Base-by-base conservation (phyloP, 805 yeast genomes). In the Wickerhamomyces sydowiorum region DNA sequence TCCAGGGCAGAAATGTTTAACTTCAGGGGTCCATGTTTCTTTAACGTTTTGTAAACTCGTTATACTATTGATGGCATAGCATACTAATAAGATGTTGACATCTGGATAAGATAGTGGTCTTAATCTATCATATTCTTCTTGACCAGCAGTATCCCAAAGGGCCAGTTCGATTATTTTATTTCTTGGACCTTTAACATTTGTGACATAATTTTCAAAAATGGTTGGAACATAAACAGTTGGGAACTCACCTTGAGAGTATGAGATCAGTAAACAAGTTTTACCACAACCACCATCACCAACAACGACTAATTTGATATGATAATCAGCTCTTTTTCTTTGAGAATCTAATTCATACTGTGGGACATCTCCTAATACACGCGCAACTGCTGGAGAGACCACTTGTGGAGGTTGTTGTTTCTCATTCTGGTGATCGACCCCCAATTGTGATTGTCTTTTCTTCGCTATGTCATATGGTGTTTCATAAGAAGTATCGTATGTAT, bases 201-300 rank as follows among this genome's bases (percentile, higher is more conserved):
- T 75, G 12, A 79, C 78, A 57, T 84, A 84, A 60, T 84, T 86
- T 50, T 86, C 95, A 64, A 87, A 86, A 23, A 87, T 81, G 0
- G 93, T 86, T 1, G 96, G 96, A 7, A 85, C 84, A 56, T 88
- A 84, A 8, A 72, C 70, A 35, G 73, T 75, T 1, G 95, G 93
- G 57, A 84, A 85, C 51, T 70, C 66, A 19, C 84, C 82, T 53
- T 80, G 78, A 4, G 86, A 74, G 57, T 82, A 88, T 17, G 86
- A 64, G 24, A 70, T 65, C 44, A 86, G 56, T 51, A 87, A 61
- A 53, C 90, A 83, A 0, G 96, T 88, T 60, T 87, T 87, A n/a
- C 96, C 96, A 58, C 93, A 82, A 15, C 87, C 90, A 53, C 91
- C 89, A 60, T 87, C 96, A 7, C 96, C 96, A 9, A 88, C 93